phyloP scores from a whole-genome alignment of 371 early-diverging fungal genomes.

The Amoeboaphelidium protococcarum region DNA sequence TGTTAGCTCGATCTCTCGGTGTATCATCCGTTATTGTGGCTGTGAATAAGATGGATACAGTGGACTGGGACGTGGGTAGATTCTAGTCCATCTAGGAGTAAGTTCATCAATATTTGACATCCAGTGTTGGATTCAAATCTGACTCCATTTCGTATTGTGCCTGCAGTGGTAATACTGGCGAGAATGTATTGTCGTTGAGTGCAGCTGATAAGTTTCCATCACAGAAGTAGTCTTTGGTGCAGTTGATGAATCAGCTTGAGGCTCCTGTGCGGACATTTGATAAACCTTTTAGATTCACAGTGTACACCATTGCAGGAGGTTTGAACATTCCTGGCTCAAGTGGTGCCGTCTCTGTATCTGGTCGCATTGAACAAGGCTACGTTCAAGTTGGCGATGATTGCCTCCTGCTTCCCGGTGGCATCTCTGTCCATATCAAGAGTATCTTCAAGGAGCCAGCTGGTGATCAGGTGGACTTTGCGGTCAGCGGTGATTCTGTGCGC shows the following conservation, averaged over 20 bases:
- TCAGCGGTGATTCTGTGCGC: background rate
- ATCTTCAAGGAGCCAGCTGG: background rate
- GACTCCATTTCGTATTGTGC: conserved; percentile 47
- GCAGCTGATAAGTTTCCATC: conserved; percentile 19
- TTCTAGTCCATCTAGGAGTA: conserved; percentile 37
- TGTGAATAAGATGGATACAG: conserved; percentile 70
- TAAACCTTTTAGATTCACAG: conserved; percentile 49
- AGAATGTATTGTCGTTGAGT: conserved; percentile 29
- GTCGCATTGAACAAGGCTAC: conserved; percentile 56
- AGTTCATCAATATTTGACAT: conserved; percentile 35
- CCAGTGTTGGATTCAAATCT: conserved; percentile 35
- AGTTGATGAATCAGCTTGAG: conserved; percentile 31
- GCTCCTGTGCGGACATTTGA: conserved; percentile 42
- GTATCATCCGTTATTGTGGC: conserved; percentile 67
- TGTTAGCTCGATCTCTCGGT: conserved; percentile 61
- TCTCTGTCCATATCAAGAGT: conserved; percentile 45
- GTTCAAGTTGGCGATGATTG: conserved; percentile 62
- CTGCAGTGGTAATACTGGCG: conserved; percentile 62
- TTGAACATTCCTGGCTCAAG: no score
- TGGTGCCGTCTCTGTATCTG: no score
- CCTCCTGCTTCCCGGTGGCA: conserved; percentile 49
- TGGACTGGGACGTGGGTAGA: conserved; percentile 34
- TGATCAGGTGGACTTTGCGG: background rate
- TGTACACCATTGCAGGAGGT: conserved; percentile 62
- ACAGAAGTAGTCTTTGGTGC: conserved; percentile 18